A percentile compares a stretch with the other conserved stretches of the same genome.
These are phyloP conservation scores for Blastocystis sp. DNA, from an alignment of 352 stramenopile species.

Conservation along the genomic window DNA sequence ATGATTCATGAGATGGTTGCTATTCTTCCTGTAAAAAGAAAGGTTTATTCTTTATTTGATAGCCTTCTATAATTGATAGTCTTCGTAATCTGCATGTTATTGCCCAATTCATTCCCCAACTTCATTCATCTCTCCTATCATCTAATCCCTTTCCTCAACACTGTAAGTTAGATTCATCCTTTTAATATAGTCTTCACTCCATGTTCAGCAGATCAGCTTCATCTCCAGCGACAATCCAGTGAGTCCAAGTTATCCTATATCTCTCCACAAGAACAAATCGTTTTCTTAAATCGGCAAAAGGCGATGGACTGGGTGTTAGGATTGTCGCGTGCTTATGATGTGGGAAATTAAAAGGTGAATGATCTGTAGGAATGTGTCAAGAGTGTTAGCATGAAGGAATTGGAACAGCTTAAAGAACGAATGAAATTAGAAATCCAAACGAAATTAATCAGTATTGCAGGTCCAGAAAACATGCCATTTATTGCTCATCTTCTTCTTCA, in stretches of 20 bases:
- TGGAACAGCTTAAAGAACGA: not conserved
- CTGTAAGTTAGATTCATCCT: not conserved
- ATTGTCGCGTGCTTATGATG: slow-evolving; percentile 45
- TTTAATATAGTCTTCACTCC: not conserved
- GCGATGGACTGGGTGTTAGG: slow-evolving; percentile 26
- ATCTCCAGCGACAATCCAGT: not conserved
- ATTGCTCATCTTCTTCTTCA: slow-evolving; percentile 23
- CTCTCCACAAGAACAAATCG: not conserved
- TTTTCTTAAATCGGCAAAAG: slow-evolving; percentile 41
- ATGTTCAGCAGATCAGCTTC: not conserved
- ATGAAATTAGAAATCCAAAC: not conserved
- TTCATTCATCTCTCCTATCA: not conserved
- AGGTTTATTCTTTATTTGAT: not conserved
- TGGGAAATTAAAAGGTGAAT: not conserved
- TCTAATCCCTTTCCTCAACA: not conserved
- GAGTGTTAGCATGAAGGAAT: not conserved
- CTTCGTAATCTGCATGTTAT: not conserved
- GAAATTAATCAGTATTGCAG: not conserved
- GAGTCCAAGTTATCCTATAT: slow-evolving; percentile 40
- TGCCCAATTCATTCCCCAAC: not conserved
- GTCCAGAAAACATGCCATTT: slow-evolving; percentile 33
- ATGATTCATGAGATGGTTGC: not conserved
- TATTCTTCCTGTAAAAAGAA: not conserved
- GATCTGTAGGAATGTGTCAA: not conserved
- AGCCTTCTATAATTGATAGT: not conserved